phyloP scores from a whole-genome alignment of 2,329 filamentous ascomycete genomes.

The Neophaeococcomyces aloes region DNA sequence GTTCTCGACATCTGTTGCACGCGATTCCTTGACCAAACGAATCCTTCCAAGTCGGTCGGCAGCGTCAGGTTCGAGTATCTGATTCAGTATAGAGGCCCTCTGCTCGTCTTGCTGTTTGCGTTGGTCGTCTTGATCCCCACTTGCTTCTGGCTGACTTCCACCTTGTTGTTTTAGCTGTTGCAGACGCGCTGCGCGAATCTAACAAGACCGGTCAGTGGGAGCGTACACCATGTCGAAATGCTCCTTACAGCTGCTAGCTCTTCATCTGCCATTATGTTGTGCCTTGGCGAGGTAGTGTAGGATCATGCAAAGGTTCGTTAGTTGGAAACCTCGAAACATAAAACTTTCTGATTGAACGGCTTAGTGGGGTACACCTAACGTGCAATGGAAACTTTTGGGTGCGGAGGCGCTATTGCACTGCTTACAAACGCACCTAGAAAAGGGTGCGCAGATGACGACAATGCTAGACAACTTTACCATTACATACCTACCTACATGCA shows the following conservation, averaged over 20 bases:
- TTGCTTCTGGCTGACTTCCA: slow-evolving; percentile 39
- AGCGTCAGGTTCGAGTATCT: slow-evolving; percentile 90
- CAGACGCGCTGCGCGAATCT: slow-evolving; percentile 87
- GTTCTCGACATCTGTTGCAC: slow-evolving; percentile 85
- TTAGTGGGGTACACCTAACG: too few relatives aligned
- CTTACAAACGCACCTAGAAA: too few relatives aligned
- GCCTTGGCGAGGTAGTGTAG: background rate
- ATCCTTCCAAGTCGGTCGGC: slow-evolving; percentile 89
- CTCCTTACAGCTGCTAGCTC: slow-evolving; percentile 51
- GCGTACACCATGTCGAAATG: slow-evolving; percentile 1
- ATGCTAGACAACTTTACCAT: too few relatives aligned
- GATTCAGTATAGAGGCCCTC: slow-evolving; percentile 65
- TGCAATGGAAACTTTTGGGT: too few relatives aligned
- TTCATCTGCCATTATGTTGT: slow-evolving; percentile 48
- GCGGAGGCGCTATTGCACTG: too few relatives aligned
- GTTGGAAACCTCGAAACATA: background rate
- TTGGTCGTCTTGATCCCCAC: slow-evolving; percentile 52
- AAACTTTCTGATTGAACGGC: background rate
- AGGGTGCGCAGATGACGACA: too few relatives aligned
- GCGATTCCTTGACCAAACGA: slow-evolving; percentile 85
- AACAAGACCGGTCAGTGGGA: slow-evolving; percentile 16
- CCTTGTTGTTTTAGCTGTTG: slow-evolving; percentile 79
- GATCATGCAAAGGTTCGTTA: background rate
- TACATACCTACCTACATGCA: too few relatives aligned
- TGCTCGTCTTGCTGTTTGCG: slow-evolving; percentile 51